Conservation (phyloP, 441 rosid genomes). For the Brassica hybrid region DNA sequence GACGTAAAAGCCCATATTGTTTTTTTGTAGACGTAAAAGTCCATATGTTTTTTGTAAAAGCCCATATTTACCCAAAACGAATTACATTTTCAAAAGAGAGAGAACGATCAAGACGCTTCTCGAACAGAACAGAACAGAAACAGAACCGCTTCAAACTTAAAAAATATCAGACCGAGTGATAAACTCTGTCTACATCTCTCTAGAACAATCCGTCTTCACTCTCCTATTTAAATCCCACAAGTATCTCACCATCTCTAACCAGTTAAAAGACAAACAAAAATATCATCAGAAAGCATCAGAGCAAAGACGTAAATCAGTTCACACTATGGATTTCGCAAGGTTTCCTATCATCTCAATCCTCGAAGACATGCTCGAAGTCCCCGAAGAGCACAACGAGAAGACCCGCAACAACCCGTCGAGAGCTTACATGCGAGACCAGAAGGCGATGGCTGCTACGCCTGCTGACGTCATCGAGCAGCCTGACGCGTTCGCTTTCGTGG, state of each 20-base stretch:
- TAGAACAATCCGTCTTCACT: too few species aligned
- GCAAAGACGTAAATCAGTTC: not conserved
- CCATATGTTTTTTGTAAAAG: not conserved
- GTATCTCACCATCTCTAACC: not conserved
- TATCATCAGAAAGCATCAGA: not conserved
- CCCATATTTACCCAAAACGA: slow-evolving; percentile 12
- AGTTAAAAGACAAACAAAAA: not conserved
- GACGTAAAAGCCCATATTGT: not conserved
- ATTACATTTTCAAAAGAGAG: not conserved
- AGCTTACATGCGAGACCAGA: slow-evolving; percentile 57
- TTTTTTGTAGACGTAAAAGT: too few species aligned
- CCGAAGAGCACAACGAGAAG: slow-evolving; percentile 47
- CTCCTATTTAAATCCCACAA: too few species aligned
- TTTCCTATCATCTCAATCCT: slow-evolving; percentile 43
- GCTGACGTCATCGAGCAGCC: slow-evolving; percentile 63
- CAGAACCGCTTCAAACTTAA: not conserved
- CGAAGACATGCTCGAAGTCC: slow-evolving; percentile 50
- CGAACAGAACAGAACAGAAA: slow-evolving; percentile 4
- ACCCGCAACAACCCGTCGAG: slow-evolving; percentile 47
- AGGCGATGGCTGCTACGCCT: slow-evolving; percentile 73
- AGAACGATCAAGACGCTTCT: slow-evolving; percentile 32
- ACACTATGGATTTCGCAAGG: slow-evolving; percentile 45
- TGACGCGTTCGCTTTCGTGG: slow-evolving; percentile 49
- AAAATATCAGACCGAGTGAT: not conserved
- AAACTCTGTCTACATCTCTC: too few species aligned